Conservation (phyloP, 2,329 filamentous ascomycete species). For the Myotisia sp. region DNA sequence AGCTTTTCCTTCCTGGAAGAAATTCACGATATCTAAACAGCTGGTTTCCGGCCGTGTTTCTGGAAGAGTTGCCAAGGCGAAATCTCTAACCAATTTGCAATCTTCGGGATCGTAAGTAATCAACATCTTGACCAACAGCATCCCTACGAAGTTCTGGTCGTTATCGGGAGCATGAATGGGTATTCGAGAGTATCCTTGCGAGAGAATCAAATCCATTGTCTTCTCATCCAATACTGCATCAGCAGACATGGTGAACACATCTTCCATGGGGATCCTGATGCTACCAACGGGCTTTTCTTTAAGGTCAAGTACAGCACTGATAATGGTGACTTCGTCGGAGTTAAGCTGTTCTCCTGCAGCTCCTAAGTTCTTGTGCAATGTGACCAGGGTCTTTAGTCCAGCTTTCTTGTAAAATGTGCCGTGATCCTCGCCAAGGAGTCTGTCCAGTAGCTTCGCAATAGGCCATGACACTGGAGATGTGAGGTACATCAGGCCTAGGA, state of each 20-base stretch:
- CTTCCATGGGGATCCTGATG: slow-evolving; percentile 98
- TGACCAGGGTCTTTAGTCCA: slow-evolving; percentile 89
- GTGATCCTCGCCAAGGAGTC: slow-evolving; percentile 82
- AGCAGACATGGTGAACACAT: slow-evolving; percentile 93
- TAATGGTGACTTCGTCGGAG: slow-evolving; percentile 96
- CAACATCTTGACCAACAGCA: slow-evolving; percentile 95
- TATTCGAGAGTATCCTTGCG: slow-evolving; percentile 88
- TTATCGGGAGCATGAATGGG: slow-evolving; percentile 84
- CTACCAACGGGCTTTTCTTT: slow-evolving; percentile 90
- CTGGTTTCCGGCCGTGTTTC: slow-evolving; percentile 92
- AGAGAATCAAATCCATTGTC: slow-evolving; percentile 88
- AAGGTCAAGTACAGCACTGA: slow-evolving; percentile 86
- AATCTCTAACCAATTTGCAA: slow-evolving; percentile 69
- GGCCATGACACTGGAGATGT: slow-evolving; percentile 85
- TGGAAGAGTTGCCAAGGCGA: slow-evolving; percentile 81
- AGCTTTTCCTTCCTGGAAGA: slow-evolving; percentile 97
- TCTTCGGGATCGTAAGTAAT: slow-evolving; percentile 98
- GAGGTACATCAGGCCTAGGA: slow-evolving; percentile 80
- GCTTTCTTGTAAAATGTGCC: slow-evolving; percentile 97
- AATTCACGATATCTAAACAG: slow-evolving; percentile 96
- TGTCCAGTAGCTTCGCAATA: slow-evolving; percentile 88
- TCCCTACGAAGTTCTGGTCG: slow-evolving; percentile 78
- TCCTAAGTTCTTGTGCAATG: slow-evolving; percentile 70
- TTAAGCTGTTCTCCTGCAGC: slow-evolving; percentile 75
- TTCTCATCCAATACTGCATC: slow-evolving; percentile 84